Evolutionary conservation across 1,284 basidiomycete genomes (phyloP).

Genomic region (Inonotus obliquus): DNA sequence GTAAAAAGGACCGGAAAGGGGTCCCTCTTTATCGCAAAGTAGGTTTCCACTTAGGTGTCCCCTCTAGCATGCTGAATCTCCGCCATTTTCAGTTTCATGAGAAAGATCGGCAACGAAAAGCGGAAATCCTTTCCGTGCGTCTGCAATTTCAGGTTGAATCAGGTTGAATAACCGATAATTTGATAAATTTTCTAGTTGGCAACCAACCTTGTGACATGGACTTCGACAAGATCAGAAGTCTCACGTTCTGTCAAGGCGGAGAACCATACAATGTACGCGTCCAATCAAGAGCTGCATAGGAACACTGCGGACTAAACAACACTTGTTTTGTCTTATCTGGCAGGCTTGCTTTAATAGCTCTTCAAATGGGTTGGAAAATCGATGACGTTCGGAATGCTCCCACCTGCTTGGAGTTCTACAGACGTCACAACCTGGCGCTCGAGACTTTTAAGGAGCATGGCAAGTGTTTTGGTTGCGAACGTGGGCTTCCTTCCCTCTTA

Average conservation of each 20-base stretch:
- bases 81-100: background rate
- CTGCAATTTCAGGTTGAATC: background rate
- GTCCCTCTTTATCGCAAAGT: background rate
- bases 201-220: background rate
- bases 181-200: background rate
- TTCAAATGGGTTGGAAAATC: slow-evolving; percentile 34
- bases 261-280: background rate
- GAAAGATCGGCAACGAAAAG: background rate
- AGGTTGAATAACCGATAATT: background rate
- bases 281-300: background rate
- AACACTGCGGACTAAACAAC: background rate
- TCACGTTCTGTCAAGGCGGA: background rate
- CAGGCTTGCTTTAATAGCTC: slow-evolving; percentile 34
- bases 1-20: background rate
- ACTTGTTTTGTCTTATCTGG: background rate
- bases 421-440: slow-evolving; percentile 30
- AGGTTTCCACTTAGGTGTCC: background rate
- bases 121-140: background rate
- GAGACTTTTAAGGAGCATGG: slow-evolving; percentile 33
- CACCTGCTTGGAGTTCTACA: slow-evolving; percentile 33
- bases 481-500: background rate
- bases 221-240: background rate
- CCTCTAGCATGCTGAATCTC: background rate
- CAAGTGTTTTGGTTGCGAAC: slow-evolving; percentile 20
- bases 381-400: slow-evolving; percentile 34